Conservation (phyloP, 2,329 filamentous ascomycete species). For the Anthostomella pinea region DNA sequence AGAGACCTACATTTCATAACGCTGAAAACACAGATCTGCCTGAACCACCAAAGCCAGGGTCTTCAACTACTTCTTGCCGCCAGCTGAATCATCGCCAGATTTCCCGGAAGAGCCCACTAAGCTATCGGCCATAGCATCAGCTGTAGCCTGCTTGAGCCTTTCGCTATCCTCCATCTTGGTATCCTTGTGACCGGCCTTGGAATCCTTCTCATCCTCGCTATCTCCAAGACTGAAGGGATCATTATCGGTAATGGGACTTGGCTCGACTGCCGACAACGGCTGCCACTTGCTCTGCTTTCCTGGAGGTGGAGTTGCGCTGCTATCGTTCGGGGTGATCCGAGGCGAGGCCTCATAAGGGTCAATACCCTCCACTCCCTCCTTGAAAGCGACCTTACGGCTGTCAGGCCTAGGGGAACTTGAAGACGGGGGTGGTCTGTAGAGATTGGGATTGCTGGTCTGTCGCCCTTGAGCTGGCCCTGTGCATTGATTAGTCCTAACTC, state of each 20-base stretch:
- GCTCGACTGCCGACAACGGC: constrained; percentile 81
- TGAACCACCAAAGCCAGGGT: constrained; percentile 1
- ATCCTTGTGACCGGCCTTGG: constrained; percentile 60
- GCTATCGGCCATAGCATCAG: constrained; percentile 58
- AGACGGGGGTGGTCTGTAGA: constrained; percentile 62
- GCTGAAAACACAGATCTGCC: too few relatives aligned
- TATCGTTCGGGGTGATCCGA: constrained; percentile 51
- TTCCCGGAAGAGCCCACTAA: constrained; percentile 42
- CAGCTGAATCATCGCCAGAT: constrained; percentile 17
- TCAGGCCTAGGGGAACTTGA: constrained; percentile 51
- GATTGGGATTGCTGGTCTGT: constrained; percentile 68
- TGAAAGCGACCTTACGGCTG: constrained; percentile 55
- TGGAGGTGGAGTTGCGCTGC: constrained; percentile 36
- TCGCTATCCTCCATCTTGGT: constrained; percentile 55
- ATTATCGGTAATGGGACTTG: constrained; percentile 81
- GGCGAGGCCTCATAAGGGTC: constrained; percentile 69
- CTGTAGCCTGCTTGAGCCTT: constrained; percentile 63
- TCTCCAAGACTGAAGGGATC: constrained; percentile 97
- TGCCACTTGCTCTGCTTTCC: constrained; percentile 94
- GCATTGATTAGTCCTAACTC: constrained; percentile 46
- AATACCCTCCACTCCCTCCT: constrained; percentile 72
- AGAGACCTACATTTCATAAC: too few relatives aligned
- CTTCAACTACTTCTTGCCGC: constrained; percentile 18
- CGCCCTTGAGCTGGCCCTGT: constrained; percentile 32
- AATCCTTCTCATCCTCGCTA: constrained; percentile 86